phyloP scores from a whole-genome alignment of 257 asterid genomes.

The Verbascum thapsus region DNA sequence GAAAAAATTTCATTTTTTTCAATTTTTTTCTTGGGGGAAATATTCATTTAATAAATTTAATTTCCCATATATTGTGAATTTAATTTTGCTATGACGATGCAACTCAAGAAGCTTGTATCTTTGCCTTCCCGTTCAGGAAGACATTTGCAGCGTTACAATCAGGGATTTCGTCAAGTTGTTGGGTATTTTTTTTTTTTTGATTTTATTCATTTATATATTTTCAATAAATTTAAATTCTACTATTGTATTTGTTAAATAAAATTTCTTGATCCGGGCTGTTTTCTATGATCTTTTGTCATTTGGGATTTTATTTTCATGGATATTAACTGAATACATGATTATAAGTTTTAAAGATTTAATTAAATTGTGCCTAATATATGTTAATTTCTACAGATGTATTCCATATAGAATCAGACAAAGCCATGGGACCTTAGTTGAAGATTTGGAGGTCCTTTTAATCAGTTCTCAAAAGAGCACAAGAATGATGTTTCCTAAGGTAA shows the following conservation, averaged over 20 bases:
- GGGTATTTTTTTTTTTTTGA: constrained; percentile 32
- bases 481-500: constrained; percentile 97
- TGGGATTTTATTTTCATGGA: background rate
- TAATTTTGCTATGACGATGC: constrained; percentile 28
- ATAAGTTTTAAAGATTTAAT: too few species aligned
- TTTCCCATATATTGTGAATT: too few species aligned
- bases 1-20: too few species aligned
- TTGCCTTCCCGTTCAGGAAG: constrained; percentile 44
- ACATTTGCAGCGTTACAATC: constrained; percentile 45
- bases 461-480: constrained; percentile 85
- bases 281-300: background rate
- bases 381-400: constrained; percentile 68
- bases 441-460: constrained; percentile 79
- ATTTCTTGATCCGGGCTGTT: constrained; percentile 7
- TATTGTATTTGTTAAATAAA: background rate
- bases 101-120: constrained; percentile 35
- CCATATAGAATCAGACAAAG: constrained; percentile 64
- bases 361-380: constrained; percentile 20
- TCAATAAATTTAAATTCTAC: too few species aligned
- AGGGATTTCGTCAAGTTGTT: constrained; percentile 49
- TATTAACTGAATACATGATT: too few species aligned
- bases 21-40: too few species aligned
- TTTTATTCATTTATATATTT: too few species aligned
- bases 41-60: too few species aligned
- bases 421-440: constrained; percentile 47